Evolutionary conservation across 1,139 yeast genomes (phyloP).

Genomic region (Arxiozyma slooffiae): DNA sequence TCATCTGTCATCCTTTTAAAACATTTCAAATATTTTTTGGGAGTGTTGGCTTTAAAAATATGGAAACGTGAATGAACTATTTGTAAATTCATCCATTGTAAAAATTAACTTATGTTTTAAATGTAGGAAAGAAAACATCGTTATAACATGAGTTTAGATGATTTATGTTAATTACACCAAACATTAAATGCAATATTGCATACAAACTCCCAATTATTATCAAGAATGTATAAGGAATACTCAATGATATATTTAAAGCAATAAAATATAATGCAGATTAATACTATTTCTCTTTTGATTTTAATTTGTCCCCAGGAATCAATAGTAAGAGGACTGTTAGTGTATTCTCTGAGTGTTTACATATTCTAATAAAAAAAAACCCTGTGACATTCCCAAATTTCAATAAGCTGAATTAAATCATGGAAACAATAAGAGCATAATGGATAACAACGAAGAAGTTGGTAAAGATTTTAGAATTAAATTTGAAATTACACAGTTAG

Average conservation of each 20-base stretch:
- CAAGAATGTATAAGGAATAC: constrained; percentile 87
- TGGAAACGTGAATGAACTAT: constrained; percentile 92
- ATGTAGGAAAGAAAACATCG: constrained; percentile 60
- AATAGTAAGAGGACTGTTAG: constrained; percentile 84
- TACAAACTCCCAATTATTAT: constrained; percentile 87
- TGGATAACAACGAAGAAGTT: constrained; percentile 39
- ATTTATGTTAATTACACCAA: constrained; percentile 67
- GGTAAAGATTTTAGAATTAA: constrained; percentile 63
- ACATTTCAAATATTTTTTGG: constrained; percentile 74
- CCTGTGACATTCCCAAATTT: constrained; percentile 75
- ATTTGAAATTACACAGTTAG: constrained; percentile 67
- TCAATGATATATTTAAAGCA: constrained; percentile 36
- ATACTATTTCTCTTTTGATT: constrained; percentile 6
- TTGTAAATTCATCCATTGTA: constrained; percentile 71
- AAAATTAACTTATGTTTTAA: constrained; percentile 53
- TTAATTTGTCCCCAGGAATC: constrained; percentile 43
- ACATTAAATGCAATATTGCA: constrained; percentile 83
- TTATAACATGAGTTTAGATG: constrained; percentile 62
- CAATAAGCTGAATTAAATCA: constrained; percentile 17
- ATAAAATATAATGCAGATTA: constrained; percentile 17
- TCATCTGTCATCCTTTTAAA: constrained; percentile 63
- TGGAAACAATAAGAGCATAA: constrained; percentile 14
- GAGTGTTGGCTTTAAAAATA: constrained; percentile 64
- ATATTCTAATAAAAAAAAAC: constrained; percentile 72
- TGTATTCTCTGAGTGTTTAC: constrained; percentile 81